Evolutionary conservation across 306 rosid species (phyloP), one percentile per base, ranked within the genome.

Genomic region (Castanea crenata): DNA sequence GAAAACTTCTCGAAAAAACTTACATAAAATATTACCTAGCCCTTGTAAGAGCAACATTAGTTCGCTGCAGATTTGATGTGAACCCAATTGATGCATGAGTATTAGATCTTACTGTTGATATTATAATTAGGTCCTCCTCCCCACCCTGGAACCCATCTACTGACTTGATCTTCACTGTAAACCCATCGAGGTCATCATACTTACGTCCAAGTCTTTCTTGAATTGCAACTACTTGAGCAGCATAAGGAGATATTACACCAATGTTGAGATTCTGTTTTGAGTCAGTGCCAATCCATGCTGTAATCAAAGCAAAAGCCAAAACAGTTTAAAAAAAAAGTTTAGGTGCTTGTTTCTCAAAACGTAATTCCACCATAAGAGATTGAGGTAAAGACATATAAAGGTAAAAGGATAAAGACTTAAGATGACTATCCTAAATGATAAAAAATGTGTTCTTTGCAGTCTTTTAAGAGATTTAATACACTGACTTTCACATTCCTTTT

Each of bases 121-220:
- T 82, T 23, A 93, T 91, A 6, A 93, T 83, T 41, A 93, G 64
- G 52, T 93, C 98, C 32, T 86, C 90, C 73, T 90, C 98, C 1
- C 97, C 98, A 51, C 97, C 98, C 67, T 93, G 98, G 31, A 90
- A 93, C 3, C 94, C 97, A 70, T 93, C 97, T 44, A 93, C 81
- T 41, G 97, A 83, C 63, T 87, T 90, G 38, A 91, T 94, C 41
- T 91, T 87, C 78, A 93, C 98, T 15, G 35, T 46, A 74, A 93
- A 93, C 23, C 91, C 91, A 41, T 84, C 75, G n/a, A 23, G 29
- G 4, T 27, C 56, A 8, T 85, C 87, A 56, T 86, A 91, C 83
- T 51, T 81, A 11, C 34, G 56, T 31, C 91, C 90, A 71, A 93
- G 74, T 68, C 76, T 79, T 20, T 85, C 91, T 79, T 80, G 82